Conservation (phyloP, 306 rosid species). For the Vigna reflexopilosa region DNA sequence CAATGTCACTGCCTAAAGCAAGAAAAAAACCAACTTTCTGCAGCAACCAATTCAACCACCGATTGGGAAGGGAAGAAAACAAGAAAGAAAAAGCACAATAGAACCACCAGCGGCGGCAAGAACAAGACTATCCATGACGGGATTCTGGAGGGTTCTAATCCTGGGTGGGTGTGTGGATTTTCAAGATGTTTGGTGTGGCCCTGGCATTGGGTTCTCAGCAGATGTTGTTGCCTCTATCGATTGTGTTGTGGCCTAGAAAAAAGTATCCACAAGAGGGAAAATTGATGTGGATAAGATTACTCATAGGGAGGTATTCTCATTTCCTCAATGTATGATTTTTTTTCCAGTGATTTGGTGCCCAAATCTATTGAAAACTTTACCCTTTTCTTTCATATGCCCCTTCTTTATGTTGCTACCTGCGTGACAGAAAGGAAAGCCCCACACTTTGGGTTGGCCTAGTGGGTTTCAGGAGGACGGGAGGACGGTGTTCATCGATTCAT, state of each 20-base stretch:
- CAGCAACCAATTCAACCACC: conserved; percentile 73
- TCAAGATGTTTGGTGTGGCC: conserved; percentile 99
- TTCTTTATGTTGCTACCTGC: not conserved
- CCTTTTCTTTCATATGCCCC: not conserved
- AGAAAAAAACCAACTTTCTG: conserved; percentile 72
- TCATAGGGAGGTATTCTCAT: conserved; percentile 65
- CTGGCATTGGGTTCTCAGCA: conserved; percentile 84
- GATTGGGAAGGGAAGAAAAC: conserved; percentile 79
- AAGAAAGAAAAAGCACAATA: conserved; percentile 69
- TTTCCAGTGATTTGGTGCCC: not conserved
- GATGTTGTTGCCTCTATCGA: conserved; percentile 84
- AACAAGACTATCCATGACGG: conserved; percentile 46
- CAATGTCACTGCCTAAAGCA: conserved; percentile 28
- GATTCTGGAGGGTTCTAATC: conserved; percentile 52
- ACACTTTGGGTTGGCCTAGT: too few species aligned
- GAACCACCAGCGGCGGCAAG: conserved; percentile 1
- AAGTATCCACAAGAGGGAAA: conserved; percentile 69
- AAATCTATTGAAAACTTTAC: conserved; percentile 4
- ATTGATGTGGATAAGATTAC: conserved; percentile 67
- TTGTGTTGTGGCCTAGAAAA: conserved; percentile 72
- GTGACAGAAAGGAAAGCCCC: too few species aligned
- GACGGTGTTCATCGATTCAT: too few species aligned
- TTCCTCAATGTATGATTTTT: not conserved
- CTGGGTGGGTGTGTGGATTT: conserved; percentile 60
- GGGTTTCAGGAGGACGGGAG: too few species aligned